Base-by-base conservation (phyloP, 768 basidiomycete genomes). In the Wakefieldia striispora region DNA sequence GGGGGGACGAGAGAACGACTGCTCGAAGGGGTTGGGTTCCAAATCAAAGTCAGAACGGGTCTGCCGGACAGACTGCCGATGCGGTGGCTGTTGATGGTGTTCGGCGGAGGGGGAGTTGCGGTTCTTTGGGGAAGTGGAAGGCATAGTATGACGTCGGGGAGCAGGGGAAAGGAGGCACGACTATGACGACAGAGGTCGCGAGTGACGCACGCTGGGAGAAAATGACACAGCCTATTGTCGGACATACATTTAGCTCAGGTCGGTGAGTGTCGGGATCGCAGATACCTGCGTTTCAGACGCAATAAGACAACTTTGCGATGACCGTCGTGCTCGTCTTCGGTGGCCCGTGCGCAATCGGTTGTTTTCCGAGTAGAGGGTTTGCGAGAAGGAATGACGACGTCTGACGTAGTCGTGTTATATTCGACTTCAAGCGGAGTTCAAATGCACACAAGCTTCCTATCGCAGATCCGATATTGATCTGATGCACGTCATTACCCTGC, bases 1-100 rank as follows among this genome's bases (percentile, higher is more conserved):
- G 19, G 79, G 77, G 24, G 78, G 76, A 26, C 76, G 62, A 31
- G 86, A 84, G 67, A 98, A 98, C 46, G 91, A 94, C 70, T 93
- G 90, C 64, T 99, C 95, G 63, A 97, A 97, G 0, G 94, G 93
- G 65, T 95, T 95, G 1, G 87, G 88, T 62, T 95, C 93, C 31
- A 88, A 78, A 66, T 79, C 76, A 66, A 88, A 84, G 62, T 86
- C 85, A 14, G 78, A 79, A 62, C 82, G 77, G 21, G 74, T 81
- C 66, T 81, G 77, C 31, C 75, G 72, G 19, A 47, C 26, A 16
- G 58, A 52, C 0, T 61, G 64, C 27, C 64, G 64, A 6, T 40
- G 64, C 0, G 43, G 40, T 4, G 42, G 47, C 14, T 49, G 55
- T 0, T 29, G 55, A 0, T 50, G 56, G 0, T 59, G 53, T 3